Evolutionary conservation across 106 monocot species (phyloP), one percentile per base, ranked within the genome.

Genomic region (Hemerocallis citrina): DNA sequence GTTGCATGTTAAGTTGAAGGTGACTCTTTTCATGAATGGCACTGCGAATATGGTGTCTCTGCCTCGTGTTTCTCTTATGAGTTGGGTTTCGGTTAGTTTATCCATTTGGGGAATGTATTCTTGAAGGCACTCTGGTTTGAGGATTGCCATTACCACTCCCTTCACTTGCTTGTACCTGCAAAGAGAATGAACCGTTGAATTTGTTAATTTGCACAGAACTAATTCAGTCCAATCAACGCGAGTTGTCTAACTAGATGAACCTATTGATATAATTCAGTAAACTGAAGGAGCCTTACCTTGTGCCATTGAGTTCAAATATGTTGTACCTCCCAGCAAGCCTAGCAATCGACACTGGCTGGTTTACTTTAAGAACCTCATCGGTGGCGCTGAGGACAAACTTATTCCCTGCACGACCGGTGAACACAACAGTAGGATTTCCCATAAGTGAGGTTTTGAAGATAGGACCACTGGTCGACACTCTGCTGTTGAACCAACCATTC

Each of bases 361-460:
- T 20, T 17, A 49, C 35, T 2, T 34, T 37, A 4, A 65, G 50
- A 4, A 28, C 35, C 9, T 65, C 52, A 37, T 52, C 50, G 23
- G 17, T 36, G 14, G 51, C 50, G 2, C 36, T 24, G 50, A 65
- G 36, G 2, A 65, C 37, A 27, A 65, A 65, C 65, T 38, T 65
- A 17, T 52, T 65, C 14, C 65, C 50, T 0, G 36, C 35, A 6
- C 15, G 49, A 1, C 65, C 65, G 0, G 49, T 50, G 22, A 65
- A 7, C 6, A 65, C 37, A 3, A 52, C 13, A 0, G 50, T 51
- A 6, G 34, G 49, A 24, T 6, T 22, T 16, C 63, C 65, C 49
- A 65, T 51, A 10, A 65, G 22, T 12, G 51, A 65, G 23, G 51
- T 65, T 46, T 65, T 65, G 50, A 65, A 65, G 23, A 65, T 51